Percentiles rank a stretch among this genome's conserved stretches.
These are phyloP conservation scores for Cytospora paraplurivora DNA, from an alignment of 2,329 filamentous ascomycete genomes.

Conservation along the genomic window DNA sequence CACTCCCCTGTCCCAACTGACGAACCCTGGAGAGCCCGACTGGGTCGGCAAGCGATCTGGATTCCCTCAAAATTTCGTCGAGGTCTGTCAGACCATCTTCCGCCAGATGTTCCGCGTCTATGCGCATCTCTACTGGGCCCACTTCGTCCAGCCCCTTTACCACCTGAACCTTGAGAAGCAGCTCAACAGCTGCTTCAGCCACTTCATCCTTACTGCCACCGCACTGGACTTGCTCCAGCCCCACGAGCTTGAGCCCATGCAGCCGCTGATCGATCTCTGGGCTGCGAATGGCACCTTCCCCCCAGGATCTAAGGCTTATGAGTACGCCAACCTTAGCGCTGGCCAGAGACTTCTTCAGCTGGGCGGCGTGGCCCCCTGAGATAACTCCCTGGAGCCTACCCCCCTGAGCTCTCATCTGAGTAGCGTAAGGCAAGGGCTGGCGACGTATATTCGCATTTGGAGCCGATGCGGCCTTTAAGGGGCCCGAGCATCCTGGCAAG, in stretches of 20 bases:
- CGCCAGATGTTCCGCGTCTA: constrained; percentile 99
- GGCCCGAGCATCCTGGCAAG: neutral
- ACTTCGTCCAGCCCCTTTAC: constrained; percentile 84
- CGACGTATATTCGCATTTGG: constrained; percentile 10
- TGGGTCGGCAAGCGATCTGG: constrained; percentile 93
- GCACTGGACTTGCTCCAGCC: constrained; percentile 83
- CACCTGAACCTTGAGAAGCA: constrained; percentile 80
- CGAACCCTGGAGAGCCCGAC: constrained; percentile 61
- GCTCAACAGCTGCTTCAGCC: constrained; percentile 84
- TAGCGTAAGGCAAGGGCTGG: neutral
- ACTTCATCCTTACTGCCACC: constrained; percentile 79
- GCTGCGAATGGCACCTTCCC: constrained; percentile 86
- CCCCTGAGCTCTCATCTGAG: neutral
- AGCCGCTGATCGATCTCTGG: constrained; percentile 90
- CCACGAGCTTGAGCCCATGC: constrained; percentile 93
- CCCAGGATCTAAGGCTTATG: constrained; percentile 68
- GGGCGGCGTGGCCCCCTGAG: constrained; percentile 1
- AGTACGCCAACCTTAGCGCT: constrained; percentile 63
- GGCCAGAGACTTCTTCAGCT: constrained; percentile 62
- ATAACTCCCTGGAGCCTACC: neutral
- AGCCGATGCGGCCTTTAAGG: constrained; percentile 9
- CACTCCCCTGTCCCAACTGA: constrained; percentile 63
- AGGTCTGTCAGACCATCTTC: constrained; percentile 91
- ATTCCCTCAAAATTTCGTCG: constrained; percentile 86
- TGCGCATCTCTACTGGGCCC: constrained; percentile 95